Base-by-base conservation (phyloP, 1,284 basidiomycete genomes). In the Papiliotrema laurentii region DNA sequence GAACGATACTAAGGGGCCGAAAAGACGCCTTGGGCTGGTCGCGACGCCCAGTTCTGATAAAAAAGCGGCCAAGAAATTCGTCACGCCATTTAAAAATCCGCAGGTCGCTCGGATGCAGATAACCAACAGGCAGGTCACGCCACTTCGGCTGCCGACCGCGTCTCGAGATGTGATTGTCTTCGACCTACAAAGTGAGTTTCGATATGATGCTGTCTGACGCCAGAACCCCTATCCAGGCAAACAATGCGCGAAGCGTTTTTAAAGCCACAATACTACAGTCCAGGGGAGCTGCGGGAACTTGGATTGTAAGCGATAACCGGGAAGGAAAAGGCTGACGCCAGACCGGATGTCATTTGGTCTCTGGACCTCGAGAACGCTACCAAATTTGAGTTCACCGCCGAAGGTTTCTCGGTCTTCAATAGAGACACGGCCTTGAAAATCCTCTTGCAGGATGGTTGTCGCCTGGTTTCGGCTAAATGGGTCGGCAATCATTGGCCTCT, bases 401-500 rank as follows among this genome's bases (percentile, higher is more conserved):
- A 63, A 2, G 46, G 61, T 47, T 40, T 38, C 13, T 48, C 46
- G 33, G 24, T 46, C 25, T 43, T 63, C 50, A 51, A 65, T 54
- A 49, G 62, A 51, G 37, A 47, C 1, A 43, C 61, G n/a, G 66
- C 69, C 0, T 53, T 63, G 3, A 31, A 35, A 16, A 34, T 47
- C 11, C 50, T 75, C 22, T 51, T 55, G 24, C 21, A 36, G 2
- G 64, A 63, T 2, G 58, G 62, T 3, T 72, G 69, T 49, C 28
- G 37, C 6, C 50, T 64, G 9, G 62, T 56, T 3, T 68, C 60
- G 0, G 40, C 28, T 19, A 55, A 77, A 26, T 98, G 94, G 94
- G 84, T 96, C 1, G 79, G 86, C 33, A 96, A 97, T 63, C 92
- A 97, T 61, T 98, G 90, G 87, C 67, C 75, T 4, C 73, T 93